These are phyloP conservation scores for Calonectria hongkongensis DNA, from an alignment of 2,329 filamentous ascomycete species.

Conservation along the genomic window DNA sequence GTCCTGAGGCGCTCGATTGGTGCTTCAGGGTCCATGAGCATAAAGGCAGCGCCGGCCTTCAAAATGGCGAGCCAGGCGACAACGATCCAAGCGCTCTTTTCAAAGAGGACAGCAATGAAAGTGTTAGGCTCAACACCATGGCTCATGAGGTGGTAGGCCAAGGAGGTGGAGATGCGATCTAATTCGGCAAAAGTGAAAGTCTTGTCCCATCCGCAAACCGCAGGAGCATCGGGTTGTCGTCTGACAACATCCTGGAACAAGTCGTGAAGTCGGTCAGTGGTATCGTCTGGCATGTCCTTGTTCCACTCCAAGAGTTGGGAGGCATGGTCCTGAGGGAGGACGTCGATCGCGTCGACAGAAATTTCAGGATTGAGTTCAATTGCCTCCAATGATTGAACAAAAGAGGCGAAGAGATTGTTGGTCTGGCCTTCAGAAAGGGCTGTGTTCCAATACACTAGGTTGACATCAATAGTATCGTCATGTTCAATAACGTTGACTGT, in stretches of 20 bases:
- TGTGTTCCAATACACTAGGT: conserved; percentile 18
- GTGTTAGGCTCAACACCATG: conserved; percentile 49
- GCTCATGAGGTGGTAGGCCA: conserved; percentile 12
- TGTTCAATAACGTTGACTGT: conserved; percentile 16
- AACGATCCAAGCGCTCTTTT: conserved; percentile 22
- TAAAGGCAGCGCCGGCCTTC: conserved; percentile 6
- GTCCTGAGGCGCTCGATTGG: conserved; percentile 8
- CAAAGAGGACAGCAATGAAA: conserved; percentile 37
- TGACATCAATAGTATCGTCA: conserved; percentile 10
- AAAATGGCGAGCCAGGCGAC: conserved; percentile 16
- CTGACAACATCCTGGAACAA: not conserved
- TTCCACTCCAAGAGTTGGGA: conserved; percentile 10
- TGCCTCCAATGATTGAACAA: conserved; percentile 1
- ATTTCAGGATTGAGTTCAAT: not conserved
- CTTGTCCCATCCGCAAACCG: conserved; percentile 13
- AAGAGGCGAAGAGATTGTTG: not conserved
- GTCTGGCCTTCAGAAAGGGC: conserved; percentile 11
- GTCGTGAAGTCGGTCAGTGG: conserved; percentile 7
- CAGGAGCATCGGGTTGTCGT: not conserved
- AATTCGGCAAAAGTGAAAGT: conserved; percentile 12
- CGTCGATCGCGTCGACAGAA: not conserved
- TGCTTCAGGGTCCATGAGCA: conserved; percentile 19
- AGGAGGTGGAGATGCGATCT: not conserved
- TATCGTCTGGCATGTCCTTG: not conserved
- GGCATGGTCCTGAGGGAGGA: not conserved